These are phyloP conservation scores for Pestalotiopsis fici DNA, from an alignment of 2,329 filamentous ascomycete genomes.

Conservation along the genomic window DNA sequence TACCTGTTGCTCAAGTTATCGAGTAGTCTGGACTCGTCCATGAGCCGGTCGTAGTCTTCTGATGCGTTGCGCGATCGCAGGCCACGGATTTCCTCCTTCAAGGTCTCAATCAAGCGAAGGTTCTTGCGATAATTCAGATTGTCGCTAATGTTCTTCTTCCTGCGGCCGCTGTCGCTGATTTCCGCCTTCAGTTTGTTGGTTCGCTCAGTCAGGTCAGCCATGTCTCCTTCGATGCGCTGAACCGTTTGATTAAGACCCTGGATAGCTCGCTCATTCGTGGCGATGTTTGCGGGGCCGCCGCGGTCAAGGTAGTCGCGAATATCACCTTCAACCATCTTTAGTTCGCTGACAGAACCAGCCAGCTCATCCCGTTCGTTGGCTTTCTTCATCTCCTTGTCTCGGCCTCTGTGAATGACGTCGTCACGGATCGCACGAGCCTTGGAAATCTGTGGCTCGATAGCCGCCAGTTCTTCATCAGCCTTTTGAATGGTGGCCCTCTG, in stretches of 20 bases:
- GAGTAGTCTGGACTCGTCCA: slow-evolving; percentile 66
- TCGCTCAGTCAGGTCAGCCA: slow-evolving; percentile 64
- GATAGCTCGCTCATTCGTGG: slow-evolving; percentile 69
- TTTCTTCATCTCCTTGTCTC: slow-evolving; percentile 71
- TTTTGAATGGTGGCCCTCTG: slow-evolving; percentile 70
- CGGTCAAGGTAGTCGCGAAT: slow-evolving; percentile 79
- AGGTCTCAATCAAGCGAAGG: slow-evolving; percentile 64
- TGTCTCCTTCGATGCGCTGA: slow-evolving; percentile 65
- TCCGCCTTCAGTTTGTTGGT: slow-evolving; percentile 79
- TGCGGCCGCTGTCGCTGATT: slow-evolving; percentile 76
- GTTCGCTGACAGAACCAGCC: slow-evolving; percentile 73
- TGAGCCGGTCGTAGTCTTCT: slow-evolving; percentile 77
- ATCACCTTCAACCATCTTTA: slow-evolving; percentile 73
- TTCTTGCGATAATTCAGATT: slow-evolving; percentile 86
- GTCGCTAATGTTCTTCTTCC: slow-evolving; percentile 83
- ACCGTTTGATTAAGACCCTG: slow-evolving; percentile 68
- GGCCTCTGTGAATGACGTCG: slow-evolving; percentile 72
- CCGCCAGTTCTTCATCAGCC: slow-evolving; percentile 72
- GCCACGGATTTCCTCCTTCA: slow-evolving; percentile 70
- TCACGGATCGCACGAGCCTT: slow-evolving; percentile 77
- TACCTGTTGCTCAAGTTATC: slow-evolving; percentile 70
- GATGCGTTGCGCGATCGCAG: slow-evolving; percentile 80
- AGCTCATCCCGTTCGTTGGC: slow-evolving; percentile 72
- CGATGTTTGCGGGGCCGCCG: slow-evolving; percentile 73
- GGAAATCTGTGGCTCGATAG: slow-evolving; percentile 73